These are phyloP conservation scores for Botryotinia calthae DNA, from an alignment of 2,329 filamentous ascomycete species.

Conservation along the genomic window DNA sequence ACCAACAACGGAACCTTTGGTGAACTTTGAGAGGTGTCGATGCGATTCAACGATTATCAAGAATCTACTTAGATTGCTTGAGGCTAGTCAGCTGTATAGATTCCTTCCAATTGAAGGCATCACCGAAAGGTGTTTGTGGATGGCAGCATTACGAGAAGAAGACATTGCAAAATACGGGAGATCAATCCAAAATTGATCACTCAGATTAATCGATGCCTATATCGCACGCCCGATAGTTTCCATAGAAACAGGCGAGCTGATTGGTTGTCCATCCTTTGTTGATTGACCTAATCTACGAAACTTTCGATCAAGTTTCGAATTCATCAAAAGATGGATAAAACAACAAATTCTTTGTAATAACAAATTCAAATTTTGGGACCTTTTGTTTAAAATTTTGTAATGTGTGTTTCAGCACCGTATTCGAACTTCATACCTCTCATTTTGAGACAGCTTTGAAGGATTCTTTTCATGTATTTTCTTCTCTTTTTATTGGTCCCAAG, in stretches of 20 bases:
- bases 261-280: not conserved
- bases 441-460: conserved; percentile 16
- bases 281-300: not conserved
- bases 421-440: conserved; percentile 21
- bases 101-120: conserved; percentile 75
- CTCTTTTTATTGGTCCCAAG: conserved; percentile 4
- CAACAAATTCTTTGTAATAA: conserved; percentile 20
- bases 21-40: conserved; percentile 82
- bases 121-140: conserved; percentile 80
- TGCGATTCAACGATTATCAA: conserved; percentile 75
- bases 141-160: conserved; percentile 72
- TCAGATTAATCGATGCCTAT: not conserved
- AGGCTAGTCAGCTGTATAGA: conserved; percentile 71
- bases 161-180: conserved; percentile 57
- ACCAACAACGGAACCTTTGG: conserved; percentile 62
- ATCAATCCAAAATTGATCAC: conserved; percentile 35
- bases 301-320: conserved; percentile 5
- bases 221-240: not conserved
- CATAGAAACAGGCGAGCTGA: not conserved
- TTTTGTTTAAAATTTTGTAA: conserved; percentile 23
- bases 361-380: conserved; percentile 19
- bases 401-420: conserved; percentile 16
- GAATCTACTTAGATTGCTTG: conserved; percentile 72
- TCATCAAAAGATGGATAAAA: conserved; percentile 14
- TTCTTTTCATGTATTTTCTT: conserved; percentile 21